phyloP scores from a whole-genome alignment of 352 stramenopile species.

The Achlya hypogyna region DNA sequence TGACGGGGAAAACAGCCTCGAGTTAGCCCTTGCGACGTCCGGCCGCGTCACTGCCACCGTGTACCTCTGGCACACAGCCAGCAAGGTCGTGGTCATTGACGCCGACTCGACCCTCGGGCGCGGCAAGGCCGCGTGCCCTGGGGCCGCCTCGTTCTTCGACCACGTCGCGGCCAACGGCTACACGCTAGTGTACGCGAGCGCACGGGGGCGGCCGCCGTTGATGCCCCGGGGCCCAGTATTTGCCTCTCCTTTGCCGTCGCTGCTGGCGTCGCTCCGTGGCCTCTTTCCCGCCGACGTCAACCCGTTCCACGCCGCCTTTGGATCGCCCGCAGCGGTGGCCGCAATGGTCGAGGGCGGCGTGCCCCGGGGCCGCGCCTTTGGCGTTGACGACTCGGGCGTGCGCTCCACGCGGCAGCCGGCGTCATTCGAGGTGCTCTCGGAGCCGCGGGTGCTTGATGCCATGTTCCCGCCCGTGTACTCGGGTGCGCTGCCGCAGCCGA shows the following conservation, averaged over 20 bases:
- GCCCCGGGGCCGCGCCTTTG: conserved; percentile 64
- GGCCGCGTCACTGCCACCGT: conserved; percentile 41
- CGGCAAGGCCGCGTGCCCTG: conserved; percentile 33
- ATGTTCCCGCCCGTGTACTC: conserved; percentile 74
- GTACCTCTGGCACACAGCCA: conserved; percentile 59
- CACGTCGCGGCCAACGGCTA: conserved; percentile 64
- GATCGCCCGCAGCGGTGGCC: conserved; percentile 32
- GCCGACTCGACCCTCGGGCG: conserved; percentile 67
- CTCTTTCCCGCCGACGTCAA: conserved; percentile 71
- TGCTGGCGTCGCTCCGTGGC: conserved; percentile 45
- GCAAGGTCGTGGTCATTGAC: conserved; percentile 74
- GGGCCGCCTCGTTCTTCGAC: conserved; percentile 66
- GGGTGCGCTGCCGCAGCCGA: conserved; percentile 6
- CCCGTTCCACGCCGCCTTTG: conserved; percentile 78
- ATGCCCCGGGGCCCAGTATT: conserved; percentile 69
- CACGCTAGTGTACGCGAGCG: conserved; percentile 66
- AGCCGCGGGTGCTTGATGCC: conserved; percentile 34
- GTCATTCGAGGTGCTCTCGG: conserved; percentile 53
- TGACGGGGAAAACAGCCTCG: conserved; percentile 56
- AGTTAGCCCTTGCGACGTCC: conserved; percentile 47
- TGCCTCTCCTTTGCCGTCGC: conserved; percentile 50
- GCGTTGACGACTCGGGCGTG: conserved; percentile 33
- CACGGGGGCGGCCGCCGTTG: conserved; percentile 20
- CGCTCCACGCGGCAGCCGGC: conserved; percentile 6
- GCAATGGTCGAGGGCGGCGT: conserved; percentile 73